These are phyloP conservation scores for Cryptosporidium felis DNA, from an alignment of 169 alveolate genomes.

Conservation along the genomic window DNA sequence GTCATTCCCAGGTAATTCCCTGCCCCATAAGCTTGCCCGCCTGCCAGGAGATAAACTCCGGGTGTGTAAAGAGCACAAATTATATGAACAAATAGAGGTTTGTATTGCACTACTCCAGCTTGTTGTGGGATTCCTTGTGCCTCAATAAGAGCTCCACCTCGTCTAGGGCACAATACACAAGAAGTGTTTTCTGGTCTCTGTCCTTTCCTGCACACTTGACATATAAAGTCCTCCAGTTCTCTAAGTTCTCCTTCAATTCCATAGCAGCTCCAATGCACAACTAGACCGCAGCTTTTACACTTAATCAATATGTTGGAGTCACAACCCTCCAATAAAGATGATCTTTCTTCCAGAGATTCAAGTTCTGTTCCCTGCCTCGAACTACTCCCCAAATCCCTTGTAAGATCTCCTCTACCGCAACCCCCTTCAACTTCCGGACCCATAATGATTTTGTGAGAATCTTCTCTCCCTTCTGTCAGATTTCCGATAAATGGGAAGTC, in stretches of 20 bases:
- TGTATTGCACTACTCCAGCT: neutral
- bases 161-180: conserved; percentile 50
- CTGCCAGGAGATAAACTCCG: conserved; percentile 11
- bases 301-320: neutral
- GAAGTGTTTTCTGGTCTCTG: conserved; percentile 24
- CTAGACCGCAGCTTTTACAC: conserved; percentile 38
- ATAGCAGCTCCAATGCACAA: conserved; percentile 54
- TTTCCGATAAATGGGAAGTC: conserved; percentile 1
- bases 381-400: too few relatives aligned
- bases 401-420: too few relatives aligned
- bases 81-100: conserved; percentile 23
- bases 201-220: conserved; percentile 40
- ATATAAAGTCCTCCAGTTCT: neutral
- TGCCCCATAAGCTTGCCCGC: conserved; percentile 16
- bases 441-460: too few relatives aligned
- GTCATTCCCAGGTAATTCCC: conserved; percentile 49
- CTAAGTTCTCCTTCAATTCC: neutral
- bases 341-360: too few relatives aligned
- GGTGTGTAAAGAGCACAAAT: conserved; percentile 48
- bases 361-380: too few relatives aligned
- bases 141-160: conserved; percentile 42
- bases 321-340: too few relatives aligned
- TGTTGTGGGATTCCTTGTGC: conserved; percentile 22
- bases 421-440: too few relatives aligned
- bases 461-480: too few relatives aligned